Evolutionary conservation across 331 rosid genomes (phyloP).

Genomic region (Saraca asoca): DNA sequence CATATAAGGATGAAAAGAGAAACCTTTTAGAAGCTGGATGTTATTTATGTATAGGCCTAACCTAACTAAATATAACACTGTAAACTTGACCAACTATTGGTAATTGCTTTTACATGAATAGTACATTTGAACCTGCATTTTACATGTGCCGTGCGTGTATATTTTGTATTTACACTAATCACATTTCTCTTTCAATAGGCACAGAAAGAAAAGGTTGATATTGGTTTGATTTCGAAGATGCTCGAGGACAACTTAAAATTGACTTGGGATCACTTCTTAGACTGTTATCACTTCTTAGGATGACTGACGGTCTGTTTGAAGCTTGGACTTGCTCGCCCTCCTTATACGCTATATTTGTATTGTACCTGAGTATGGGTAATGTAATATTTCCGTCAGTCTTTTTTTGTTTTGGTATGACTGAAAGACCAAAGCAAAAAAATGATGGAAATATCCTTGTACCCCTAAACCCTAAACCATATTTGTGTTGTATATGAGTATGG

Average conservation of each 20-base stretch:
- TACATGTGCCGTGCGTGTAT: not conserved
- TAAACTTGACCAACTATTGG: not conserved
- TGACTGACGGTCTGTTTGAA: conserved; percentile 18
- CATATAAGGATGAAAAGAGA: not conserved
- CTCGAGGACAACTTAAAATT: conserved; percentile 48
- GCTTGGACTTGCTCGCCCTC: too few species aligned
- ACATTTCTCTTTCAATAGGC: conserved; percentile 32
- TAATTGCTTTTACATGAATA: not conserved
- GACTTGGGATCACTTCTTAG: conserved; percentile 48
- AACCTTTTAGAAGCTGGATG: not conserved
- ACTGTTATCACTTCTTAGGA: conserved; percentile 35
- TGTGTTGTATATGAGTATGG: too few species aligned
- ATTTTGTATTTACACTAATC: not conserved
- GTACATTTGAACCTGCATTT: not conserved
- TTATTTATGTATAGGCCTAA: conserved; percentile 2
- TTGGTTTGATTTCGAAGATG: conserved; percentile 40
- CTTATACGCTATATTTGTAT: too few species aligned
- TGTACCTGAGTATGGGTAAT: too few species aligned
- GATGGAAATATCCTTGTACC: too few species aligned
- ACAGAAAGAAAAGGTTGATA: conserved; percentile 32
- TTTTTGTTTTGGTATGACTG: too few species aligned
- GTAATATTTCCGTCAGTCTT: too few species aligned
- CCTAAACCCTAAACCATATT: too few species aligned
- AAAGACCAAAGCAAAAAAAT: too few species aligned
- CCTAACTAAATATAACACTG: not conserved